Evolutionary conservation across 495 filamentous ascomycete genomes (phyloP), one percentile per base, ranked within the genome.

Genomic region (Chaetomium cochliodes): DNA sequence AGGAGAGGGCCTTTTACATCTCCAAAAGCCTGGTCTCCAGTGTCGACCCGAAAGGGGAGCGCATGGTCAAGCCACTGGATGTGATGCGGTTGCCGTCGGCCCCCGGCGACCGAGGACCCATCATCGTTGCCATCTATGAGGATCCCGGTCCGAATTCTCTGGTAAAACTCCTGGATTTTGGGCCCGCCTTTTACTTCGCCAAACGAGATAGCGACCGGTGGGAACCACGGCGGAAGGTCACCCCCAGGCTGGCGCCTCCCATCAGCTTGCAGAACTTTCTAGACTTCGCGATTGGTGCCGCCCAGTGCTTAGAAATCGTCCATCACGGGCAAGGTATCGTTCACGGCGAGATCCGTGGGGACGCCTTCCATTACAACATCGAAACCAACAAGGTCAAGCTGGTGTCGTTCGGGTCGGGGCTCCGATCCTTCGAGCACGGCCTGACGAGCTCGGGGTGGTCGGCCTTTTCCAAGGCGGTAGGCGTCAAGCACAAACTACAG

Each of bases 1-100:
- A 96, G 54, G 92, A 97, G 77, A 84, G 92, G 57, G 88, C 92
- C 70, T 96, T 88, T 72, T 90, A 94, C 67, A 88, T 93, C 68
- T 81, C 85, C 62, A 89, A 87, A 74, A 85, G 81, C 50, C 78
- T 96, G 47, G 82, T 89, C 52, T 78, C 87, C 61, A 84, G 86
- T 9, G 86, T 86, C 7, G 92, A 94, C 67, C 88, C 89, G 1
- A 82, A 89, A 16, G 88, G 85, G 65, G 80, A 84, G 62, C 90
- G 92, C 70, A 92, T 92, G 51, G 81, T 89, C 52, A 84, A 84
- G 58, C 91, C 91, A 2, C 77, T 97, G 39, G 88, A 93, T 49
- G 79, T 93, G 42, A 76, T 89, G 23, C 81, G 86, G 15, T 76
- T 97, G 15, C 84, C 84, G 12, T 79, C 82, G 9, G 82, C 86